Conservation (phyloP, 1,284 basidiomycete genomes). For the Heterobasidion irregulare region DNA sequence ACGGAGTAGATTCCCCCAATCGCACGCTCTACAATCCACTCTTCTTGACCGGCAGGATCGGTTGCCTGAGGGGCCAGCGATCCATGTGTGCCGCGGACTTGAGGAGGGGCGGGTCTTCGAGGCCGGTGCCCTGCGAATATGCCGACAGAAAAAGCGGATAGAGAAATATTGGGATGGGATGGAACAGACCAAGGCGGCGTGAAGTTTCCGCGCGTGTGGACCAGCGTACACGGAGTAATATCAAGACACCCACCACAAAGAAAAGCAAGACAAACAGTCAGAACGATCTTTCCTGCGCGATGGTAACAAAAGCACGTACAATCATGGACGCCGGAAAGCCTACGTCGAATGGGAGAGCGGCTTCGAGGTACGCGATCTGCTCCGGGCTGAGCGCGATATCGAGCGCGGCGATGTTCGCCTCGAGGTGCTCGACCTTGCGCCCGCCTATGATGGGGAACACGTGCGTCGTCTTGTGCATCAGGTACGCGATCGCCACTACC, state of each 20-base stretch:
- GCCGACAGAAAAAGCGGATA: neutral
- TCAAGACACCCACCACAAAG: neutral
- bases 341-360: neutral
- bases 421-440: slow-evolving; percentile 23
- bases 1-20: no score
- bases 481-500: slow-evolving; percentile 5
- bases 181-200: neutral
- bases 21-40: no score
- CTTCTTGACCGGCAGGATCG: neutral
- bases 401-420: slow-evolving; percentile 24
- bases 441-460: slow-evolving; percentile 27
- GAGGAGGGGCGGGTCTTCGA: neutral
- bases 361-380: slow-evolving; percentile 15
- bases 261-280: no score
- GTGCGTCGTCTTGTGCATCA: slow-evolving; percentile 16
- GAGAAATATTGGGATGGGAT: neutral
- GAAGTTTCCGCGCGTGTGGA: neutral
- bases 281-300: no score
- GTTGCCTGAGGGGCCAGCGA: neutral
- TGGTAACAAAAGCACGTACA: neutral
- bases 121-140: neutral
- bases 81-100: neutral
- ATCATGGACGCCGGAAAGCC: slow-evolving; percentile 5
- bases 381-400: slow-evolving; percentile 18
- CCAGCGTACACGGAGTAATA: neutral